Evolutionary conservation across 768 basidiomycete genomes (phyloP), one percentile per base, ranked within the genome.

Genomic region (Kwoniella bestiolae): DNA sequence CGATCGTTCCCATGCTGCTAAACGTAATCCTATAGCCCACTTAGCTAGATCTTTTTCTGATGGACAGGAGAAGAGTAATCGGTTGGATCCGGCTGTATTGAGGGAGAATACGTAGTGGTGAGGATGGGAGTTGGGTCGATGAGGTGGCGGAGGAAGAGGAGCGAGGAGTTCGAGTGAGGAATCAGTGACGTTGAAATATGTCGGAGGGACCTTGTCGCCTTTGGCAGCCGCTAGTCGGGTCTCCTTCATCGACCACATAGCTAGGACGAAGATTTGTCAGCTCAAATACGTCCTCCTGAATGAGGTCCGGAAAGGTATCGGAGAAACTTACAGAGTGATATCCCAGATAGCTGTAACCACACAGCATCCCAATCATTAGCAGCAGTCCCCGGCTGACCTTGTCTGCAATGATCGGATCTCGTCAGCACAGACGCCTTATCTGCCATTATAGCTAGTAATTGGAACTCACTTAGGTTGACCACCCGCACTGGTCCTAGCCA

Each of bases 1-100:
- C 1, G 91, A 89, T 76, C 94, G 93, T 82, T 99, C 96, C 93
- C 94, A 99, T 56, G 90, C 86, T 9, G 90, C 88, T 4, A 99
- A 85, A 18, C 96, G 89, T 38, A 98, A 84, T 4, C 93, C 92
- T 25, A 92, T 89, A 6, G 91, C 88, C 95, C 95, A 98, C n/a
- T 89, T 87, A 32, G 90, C 84, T 58, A 94, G 84, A 16, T 88
- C 86, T 47, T 83, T 79, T 29, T 88, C 86, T 23, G 85, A 85
- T 18, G 90, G 89, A 77, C 92, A 94, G 8, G 92, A 90, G 82
- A 97, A 95, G 3, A 95, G 82, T 32, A 94, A 83, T 49, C 94
- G 84, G 79, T 98, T 97, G 31, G 89, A 89, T 23, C 95, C 95
- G 0, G 94, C 95, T 5, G 91, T 95, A 79, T 94, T 99, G 70